phyloP scores from a whole-genome alignment of 805 yeast genomes.

The Metschnikowia arizonensis region DNA sequence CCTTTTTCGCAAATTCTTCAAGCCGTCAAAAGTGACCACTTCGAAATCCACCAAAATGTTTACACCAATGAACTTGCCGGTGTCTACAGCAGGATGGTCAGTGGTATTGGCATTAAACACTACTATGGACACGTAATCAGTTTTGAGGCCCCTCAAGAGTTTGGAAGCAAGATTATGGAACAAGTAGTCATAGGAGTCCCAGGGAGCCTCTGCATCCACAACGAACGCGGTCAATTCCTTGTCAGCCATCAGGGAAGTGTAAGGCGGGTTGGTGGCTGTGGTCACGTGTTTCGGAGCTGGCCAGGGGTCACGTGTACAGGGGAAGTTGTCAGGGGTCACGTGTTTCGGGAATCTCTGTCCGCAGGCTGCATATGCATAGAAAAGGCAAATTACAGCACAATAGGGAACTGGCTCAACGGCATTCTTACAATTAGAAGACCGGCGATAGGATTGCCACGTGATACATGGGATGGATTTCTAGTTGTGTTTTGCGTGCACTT shows the following conservation, averaged over 20 bases:
- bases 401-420: conserved; percentile 3
- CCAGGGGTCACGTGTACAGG: too few species aligned
- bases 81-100: conserved; percentile 12
- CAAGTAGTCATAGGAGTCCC: conserved; percentile 38
- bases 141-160: conserved; percentile 41
- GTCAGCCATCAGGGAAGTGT: too few species aligned
- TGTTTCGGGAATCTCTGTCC: not conserved
- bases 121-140: conserved; percentile 37
- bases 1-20: conserved; percentile 11
- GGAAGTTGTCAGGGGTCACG: too few species aligned
- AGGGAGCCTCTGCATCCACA: conserved; percentile 46
- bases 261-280: too few species aligned
- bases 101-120: conserved; percentile 24
- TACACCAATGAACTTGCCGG: conserved; percentile 16
- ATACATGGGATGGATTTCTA: not conserved
- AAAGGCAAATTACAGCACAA: not conserved
- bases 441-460: not conserved
- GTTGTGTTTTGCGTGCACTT: not conserved
- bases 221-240: conserved; percentile 45
- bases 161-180: conserved; percentile 39
- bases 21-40: conserved; percentile 19
- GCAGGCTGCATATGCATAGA: not conserved
- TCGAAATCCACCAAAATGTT: conserved; percentile 18
- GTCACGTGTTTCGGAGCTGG: too few species aligned
- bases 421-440: not conserved